phyloP scores from a whole-genome alignment of 2,329 filamentous ascomycete species.

The Apiospora koreana region DNA sequence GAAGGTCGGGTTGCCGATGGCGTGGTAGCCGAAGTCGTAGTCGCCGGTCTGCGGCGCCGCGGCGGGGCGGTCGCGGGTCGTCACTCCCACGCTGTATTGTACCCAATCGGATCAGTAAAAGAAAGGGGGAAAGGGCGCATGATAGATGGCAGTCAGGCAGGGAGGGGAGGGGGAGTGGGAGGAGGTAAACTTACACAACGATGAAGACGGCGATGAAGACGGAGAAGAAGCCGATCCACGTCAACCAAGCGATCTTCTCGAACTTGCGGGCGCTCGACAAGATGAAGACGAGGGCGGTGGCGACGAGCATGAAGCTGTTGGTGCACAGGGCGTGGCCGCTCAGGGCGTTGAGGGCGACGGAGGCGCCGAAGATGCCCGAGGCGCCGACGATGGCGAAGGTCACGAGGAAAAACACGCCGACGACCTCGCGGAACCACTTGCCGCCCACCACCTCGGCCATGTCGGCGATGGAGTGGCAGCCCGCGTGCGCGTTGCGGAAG shows the following conservation, averaged over 20 bases:
- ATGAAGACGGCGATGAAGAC: constrained; percentile 61
- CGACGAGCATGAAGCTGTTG: constrained; percentile 57
- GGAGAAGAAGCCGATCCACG: constrained; percentile 60
- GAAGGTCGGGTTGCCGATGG: constrained; percentile 58
- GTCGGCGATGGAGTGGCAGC: constrained; percentile 47
- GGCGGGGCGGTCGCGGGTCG: constrained; percentile 56
- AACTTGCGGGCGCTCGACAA: constrained; percentile 58
- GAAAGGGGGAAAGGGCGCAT: not conserved
- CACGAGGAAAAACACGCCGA: constrained; percentile 56
- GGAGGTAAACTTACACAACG: constrained; percentile 42
- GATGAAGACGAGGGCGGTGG: constrained; percentile 48
- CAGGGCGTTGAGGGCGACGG: constrained; percentile 60
- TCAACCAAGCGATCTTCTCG: constrained; percentile 62
- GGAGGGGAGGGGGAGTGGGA: not conserved
- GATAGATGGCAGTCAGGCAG: no score
- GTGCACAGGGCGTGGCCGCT: constrained; percentile 59
- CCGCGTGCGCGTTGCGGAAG: constrained; percentile 39
- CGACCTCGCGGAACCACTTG: constrained; percentile 49
- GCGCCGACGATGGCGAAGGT: constrained; percentile 58
- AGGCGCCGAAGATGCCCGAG: constrained; percentile 59
- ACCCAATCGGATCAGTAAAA: not conserved
- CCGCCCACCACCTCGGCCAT: constrained; percentile 61
- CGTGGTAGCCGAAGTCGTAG: constrained; percentile 60
- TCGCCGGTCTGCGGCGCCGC: constrained; percentile 59
- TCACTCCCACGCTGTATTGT: constrained; percentile 51